phyloP scores from a whole-genome alignment of 2,329 filamentous ascomycete species.

The Tolypocladium ovalisporum region DNA sequence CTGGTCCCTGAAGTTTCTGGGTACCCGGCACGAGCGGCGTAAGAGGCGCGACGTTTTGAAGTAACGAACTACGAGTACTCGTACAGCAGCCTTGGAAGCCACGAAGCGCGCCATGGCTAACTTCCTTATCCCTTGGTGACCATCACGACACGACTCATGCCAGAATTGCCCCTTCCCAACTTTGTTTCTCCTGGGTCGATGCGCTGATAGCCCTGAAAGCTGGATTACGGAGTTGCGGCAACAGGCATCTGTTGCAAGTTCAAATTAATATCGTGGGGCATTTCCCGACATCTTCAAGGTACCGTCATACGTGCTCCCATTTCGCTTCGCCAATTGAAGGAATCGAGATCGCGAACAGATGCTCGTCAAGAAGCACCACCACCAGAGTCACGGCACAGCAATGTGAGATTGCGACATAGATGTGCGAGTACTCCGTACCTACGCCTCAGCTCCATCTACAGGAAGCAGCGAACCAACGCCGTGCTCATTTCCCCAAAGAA shows the following conservation, averaged over 20 bases:
- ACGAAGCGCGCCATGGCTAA: not conserved
- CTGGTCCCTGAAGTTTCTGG: not conserved
- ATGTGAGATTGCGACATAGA: no score
- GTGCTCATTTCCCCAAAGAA: not conserved
- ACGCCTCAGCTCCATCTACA: not conserved
- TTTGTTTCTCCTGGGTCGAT: not conserved
- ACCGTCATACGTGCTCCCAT: no score
- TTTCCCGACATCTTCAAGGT: not conserved
- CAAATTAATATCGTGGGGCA: not conserved
- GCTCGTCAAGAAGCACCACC: not conserved
- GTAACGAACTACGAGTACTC: not conserved
- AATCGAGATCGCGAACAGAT: not conserved
- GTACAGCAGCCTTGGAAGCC: not conserved
- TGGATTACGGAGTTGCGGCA: not conserved
- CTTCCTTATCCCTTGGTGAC: not conserved
- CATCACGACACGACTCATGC: not conserved
- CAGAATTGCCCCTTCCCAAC: no score
- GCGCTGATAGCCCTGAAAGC: not conserved
- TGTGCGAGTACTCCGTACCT: not conserved
- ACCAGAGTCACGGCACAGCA: not conserved
- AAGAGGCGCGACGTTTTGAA: no score
- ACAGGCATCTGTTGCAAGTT: not conserved
- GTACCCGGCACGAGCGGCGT: no score
- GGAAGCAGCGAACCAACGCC: not conserved
- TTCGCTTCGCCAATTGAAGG: no score